Evolutionary conservation across 345 rosid species (phyloP).

Genomic region (Murraya paniculata): DNA sequence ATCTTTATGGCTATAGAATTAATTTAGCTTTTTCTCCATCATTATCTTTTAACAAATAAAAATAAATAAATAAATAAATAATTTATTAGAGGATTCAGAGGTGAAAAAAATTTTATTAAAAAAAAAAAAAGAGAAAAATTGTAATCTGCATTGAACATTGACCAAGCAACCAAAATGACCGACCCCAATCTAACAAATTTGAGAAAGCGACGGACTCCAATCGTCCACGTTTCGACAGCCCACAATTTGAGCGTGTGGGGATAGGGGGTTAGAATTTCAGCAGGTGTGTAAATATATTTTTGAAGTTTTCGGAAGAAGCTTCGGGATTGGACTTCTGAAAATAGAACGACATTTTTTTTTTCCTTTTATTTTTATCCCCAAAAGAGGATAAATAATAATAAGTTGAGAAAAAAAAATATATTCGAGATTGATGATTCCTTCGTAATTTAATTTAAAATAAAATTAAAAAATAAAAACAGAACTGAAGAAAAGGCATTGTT

Average conservation of each 20-base stretch:
- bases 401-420: background rate
- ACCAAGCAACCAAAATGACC: background rate
- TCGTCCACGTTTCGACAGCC: slow-evolving; percentile 9
- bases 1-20: no score
- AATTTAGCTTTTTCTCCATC: no score
- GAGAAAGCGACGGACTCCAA: background rate
- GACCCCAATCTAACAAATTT: background rate
- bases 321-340: background rate
- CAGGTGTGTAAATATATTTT: background rate
- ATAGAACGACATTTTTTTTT: background rate
- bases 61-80: no score
- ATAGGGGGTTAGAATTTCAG: slow-evolving; percentile 1
- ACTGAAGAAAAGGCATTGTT: background rate
- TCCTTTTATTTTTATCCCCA: background rate
- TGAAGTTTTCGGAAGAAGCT: no score
- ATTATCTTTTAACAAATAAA: no score
- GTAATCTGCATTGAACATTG: no score
- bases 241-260: background rate
- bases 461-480: no score
- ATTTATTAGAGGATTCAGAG: background rate
- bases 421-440: background rate
- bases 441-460: background rate
- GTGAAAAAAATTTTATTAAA: no score
- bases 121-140: no score
- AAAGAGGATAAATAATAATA: background rate